phyloP scores from a whole-genome alignment of 768 basidiomycete species.

The Boletales sp. region DNA sequence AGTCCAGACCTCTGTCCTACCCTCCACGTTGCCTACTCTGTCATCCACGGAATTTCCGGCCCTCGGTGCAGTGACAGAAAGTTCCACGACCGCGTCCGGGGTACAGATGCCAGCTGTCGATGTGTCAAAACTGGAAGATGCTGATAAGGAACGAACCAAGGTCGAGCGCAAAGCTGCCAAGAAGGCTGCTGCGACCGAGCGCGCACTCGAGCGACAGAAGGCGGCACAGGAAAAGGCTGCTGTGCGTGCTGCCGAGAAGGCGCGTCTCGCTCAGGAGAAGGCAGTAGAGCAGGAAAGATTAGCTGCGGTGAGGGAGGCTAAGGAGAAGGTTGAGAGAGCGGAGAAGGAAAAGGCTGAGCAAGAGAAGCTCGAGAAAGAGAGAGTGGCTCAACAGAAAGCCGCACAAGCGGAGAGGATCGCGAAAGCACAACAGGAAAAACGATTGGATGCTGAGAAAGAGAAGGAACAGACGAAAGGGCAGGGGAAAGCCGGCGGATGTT shows the following conservation, averaged over 20 bases:
- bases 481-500: conserved; percentile 19
- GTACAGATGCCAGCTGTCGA: conserved; percentile 17
- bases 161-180: conserved; percentile 61
- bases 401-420: conserved; percentile 32
- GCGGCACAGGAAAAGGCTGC: conserved; percentile 57
- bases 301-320: conserved; percentile 36
- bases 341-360: conserved; percentile 36
- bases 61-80: conserved; percentile 32
- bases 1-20: conserved; percentile 34
- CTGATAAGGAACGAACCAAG: conserved; percentile 49
- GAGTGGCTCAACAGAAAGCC: conserved; percentile 26
- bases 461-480: conserved; percentile 29
- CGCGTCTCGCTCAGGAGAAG: conserved; percentile 51
- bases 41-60: conserved; percentile 79
- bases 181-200: conserved; percentile 59
- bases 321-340: conserved; percentile 34
- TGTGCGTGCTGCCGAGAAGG: conserved; percentile 48
- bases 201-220: conserved; percentile 58
- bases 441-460: conserved; percentile 26
- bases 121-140: conserved; percentile 30
- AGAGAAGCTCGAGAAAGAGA: conserved; percentile 41
- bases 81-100: conserved; percentile 13
- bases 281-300: conserved; percentile 50
- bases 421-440: conserved; percentile 33
- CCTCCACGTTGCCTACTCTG: conserved; percentile 42